phyloP scores from a whole-genome alignment of 1,284 basidiomycete species.

The Puccinia hordei region DNA sequence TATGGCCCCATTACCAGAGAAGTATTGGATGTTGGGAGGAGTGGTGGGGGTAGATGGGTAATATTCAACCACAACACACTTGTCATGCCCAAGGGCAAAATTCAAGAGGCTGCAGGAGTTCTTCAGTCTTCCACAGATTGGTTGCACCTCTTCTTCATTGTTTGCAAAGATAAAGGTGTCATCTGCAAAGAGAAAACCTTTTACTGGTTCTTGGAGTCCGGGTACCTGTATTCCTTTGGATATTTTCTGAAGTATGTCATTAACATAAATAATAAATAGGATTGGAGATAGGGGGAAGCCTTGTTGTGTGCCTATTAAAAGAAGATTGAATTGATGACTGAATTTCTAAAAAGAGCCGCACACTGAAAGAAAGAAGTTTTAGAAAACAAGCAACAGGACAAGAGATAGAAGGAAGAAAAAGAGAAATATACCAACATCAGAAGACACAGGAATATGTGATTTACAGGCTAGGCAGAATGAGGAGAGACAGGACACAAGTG shows the following conservation, averaged over 20 bases:
- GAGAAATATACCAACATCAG: too few species aligned
- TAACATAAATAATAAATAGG: constrained; percentile 33
- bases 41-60: not conserved
- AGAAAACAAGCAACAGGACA: too few species aligned
- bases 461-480: too few species aligned
- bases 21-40: not conserved
- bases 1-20: not conserved
- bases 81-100: constrained; percentile 18
- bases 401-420: too few species aligned
- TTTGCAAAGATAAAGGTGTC: constrained; percentile 26
- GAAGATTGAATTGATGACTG: too few species aligned
- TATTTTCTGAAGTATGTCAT: not conserved
- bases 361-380: too few species aligned
- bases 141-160: not conserved
- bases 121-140: not conserved
- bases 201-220: not conserved
- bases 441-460: too few species aligned
- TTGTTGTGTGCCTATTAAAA: not conserved
- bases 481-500: too few species aligned
- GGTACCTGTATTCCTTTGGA: not conserved
- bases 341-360: too few species aligned
- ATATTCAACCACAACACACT: constrained; percentile 26
- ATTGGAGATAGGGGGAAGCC: constrained; percentile 24
- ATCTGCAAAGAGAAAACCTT: constrained; percentile 33
- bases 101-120: not conserved